Conservation (phyloP, 2,329 filamentous ascomycete species). For the Magnaporthiopsis incrustans region DNA sequence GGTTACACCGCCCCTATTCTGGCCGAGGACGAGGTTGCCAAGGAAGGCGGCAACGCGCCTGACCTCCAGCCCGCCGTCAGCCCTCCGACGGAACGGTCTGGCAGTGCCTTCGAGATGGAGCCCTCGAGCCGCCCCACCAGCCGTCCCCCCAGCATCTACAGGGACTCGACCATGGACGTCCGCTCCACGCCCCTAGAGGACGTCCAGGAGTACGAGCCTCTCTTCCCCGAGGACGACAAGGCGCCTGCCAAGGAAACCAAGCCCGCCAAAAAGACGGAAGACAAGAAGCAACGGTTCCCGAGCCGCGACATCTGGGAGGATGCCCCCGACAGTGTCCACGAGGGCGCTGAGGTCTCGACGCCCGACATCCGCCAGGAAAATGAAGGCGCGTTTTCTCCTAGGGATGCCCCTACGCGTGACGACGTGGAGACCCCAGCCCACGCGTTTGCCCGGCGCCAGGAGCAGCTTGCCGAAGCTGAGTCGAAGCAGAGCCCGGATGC, state of each 20-base stretch:
- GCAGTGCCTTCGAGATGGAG: conserved; percentile 48
- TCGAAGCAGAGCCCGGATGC: conserved; percentile 33
- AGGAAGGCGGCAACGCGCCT: conserved; percentile 54
- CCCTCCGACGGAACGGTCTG: conserved; percentile 58
- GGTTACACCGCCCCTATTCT: conserved; percentile 72
- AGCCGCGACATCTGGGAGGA: conserved; percentile 98
- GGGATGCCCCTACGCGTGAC: conserved; percentile 22
- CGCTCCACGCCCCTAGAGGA: conserved; percentile 69
- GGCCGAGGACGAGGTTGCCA: conserved; percentile 78
- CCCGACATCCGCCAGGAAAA: conserved; percentile 47
- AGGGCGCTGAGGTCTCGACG: conserved; percentile 73
- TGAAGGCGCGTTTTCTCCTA: conserved; percentile 18
- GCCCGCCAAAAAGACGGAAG: conserved; percentile 36
- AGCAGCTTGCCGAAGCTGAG: conserved; percentile 55
- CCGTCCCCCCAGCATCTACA: conserved; percentile 52
- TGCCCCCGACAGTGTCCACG: conserved; percentile 75
- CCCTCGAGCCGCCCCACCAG: conserved; percentile 12
- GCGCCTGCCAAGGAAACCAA: conserved; percentile 27
- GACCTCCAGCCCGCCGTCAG: conserved; percentile 74
- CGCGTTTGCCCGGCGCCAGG: conserved; percentile 58
- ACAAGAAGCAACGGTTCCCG: conserved; percentile 67
- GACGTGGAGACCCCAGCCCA: conserved; percentile 49
- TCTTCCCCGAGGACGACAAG: conserved; percentile 73
- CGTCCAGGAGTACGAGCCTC: conserved; percentile 87
- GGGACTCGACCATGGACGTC: conserved; percentile 42